Base-by-base conservation (phyloP, 1,139 yeast species). In the Geotrichum australiense region DNA sequence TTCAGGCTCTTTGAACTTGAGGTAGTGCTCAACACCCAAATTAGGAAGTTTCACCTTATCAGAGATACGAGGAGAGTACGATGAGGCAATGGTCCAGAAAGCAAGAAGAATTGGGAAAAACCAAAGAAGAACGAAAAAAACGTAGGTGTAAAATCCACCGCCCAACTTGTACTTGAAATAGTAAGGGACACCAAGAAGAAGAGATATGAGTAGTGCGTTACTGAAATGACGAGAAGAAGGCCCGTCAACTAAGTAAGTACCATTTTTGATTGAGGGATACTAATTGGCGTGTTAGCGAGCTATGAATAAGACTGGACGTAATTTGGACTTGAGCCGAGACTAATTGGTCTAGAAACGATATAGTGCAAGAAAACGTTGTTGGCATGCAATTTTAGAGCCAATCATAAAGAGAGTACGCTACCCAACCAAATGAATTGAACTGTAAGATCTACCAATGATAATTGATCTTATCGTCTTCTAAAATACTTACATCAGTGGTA, bases 231-330 rank as follows among this genome's bases (percentile, higher is more conserved):
- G 78, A 32, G 87, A 71, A 21, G 94, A 89, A 5, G 95, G 86
- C 33, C 96, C 96, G 61, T 86, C 96, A 5, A 94, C 96, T 28
- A 94, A 87, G 51, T 85, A 69, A 19, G 89, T 89, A 8, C 93
- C 94, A 61, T 86, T 86, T 54, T 80, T 75, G 59, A 86, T 86
- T 10, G 93, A 68, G 26, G 94, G 94, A 40, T 53, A 65, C 62
- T 41, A 14, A n/a, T n/a, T n/a, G n/a, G n/a, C n/a, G n/a, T n/a
- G n/a, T n/a, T n/a, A n/a, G n/a, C n/a, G n/a, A n/a, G n/a, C n/a
- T n/a, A n/a, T n/a, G n/a, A n/a, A n/a, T n/a, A n/a, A n/a, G n/a
- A n/a, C n/a, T n/a, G n/a, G n/a, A n/a, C n/a, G n/a, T n/a, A n/a
- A n/a, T n/a, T n/a, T n/a, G n/a, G n/a, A n/a, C n/a, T n/a, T n/a